These are phyloP conservation scores for Gossypium turneri DNA, from an alignment of 345 rosid species.

Conservation along the genomic window DNA sequence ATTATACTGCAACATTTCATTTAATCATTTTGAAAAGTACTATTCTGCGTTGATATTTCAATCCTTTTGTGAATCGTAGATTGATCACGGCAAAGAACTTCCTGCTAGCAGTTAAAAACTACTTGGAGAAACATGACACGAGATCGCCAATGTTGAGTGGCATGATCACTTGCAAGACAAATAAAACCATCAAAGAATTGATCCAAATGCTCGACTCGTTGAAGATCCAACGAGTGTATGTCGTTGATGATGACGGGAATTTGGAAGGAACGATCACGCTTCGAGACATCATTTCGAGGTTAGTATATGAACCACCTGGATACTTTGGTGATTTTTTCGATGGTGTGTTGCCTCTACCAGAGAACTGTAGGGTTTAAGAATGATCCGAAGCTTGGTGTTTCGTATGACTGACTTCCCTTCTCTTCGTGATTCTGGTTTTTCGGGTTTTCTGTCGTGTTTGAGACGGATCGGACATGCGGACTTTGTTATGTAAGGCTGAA, in stretches of 20 bases:
- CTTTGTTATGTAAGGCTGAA: too few species aligned
- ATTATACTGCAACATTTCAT: conserved; percentile 3
- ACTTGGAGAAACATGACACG: conserved; percentile 55
- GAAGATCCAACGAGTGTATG: conserved; percentile 76
- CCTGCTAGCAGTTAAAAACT: conserved; percentile 54
- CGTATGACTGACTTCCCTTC: too few species aligned
- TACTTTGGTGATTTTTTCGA: conserved; percentile 98
- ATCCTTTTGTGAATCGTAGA: conserved; percentile 29
- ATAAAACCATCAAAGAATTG: conserved; percentile 62
- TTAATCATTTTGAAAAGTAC: conserved; percentile 2
- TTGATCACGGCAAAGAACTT: conserved; percentile 86
- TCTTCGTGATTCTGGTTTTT: too few species aligned
- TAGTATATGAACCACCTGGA: conserved; percentile 91
- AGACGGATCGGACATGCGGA: too few species aligned
- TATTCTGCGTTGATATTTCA: background rate
- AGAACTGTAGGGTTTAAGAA: too few species aligned
- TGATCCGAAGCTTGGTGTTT: too few species aligned
- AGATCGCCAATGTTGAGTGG: conserved; percentile 49
- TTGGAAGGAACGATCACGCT: conserved; percentile 90
- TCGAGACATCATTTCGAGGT: conserved; percentile 83
- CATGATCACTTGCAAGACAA: conserved; percentile 67
- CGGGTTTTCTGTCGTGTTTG: too few species aligned
- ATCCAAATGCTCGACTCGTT: conserved; percentile 60
- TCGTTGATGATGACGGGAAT: conserved; percentile 73
- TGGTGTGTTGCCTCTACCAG: conserved; percentile 53